Percentiles rank a stretch among this genome's conserved stretches.
Evolutionary conservation across 2,329 filamentous ascomycete genomes (phyloP).

Genomic region (Fusarium robinianum): DNA sequence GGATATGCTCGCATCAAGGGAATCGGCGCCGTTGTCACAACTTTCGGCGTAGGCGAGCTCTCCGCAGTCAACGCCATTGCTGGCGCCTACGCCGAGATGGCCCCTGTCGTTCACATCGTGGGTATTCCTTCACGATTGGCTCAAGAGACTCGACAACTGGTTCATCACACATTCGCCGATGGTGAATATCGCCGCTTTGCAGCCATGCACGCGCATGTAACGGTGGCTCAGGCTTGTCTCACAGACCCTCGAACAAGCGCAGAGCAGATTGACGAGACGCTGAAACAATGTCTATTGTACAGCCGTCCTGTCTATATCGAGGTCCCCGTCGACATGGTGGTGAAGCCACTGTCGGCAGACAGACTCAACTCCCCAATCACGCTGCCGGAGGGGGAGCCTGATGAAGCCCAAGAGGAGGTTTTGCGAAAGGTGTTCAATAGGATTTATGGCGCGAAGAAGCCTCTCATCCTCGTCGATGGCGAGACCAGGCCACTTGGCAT

Average conservation of each 20-base stretch:
- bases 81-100: conserved; percentile 60
- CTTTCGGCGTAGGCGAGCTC: conserved; percentile 62
- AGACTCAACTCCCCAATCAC: conserved; percentile 8
- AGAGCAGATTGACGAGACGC: conserved; percentile 54
- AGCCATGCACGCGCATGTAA: conserved; percentile 54
- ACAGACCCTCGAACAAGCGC: conserved; percentile 51
- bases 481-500: conserved; percentile 50
- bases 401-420: conserved; percentile 34
- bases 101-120: conserved; percentile 54
- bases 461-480: conserved; percentile 58
- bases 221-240: conserved; percentile 51
- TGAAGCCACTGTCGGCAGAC: conserved; percentile 39
- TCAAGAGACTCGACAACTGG: conserved; percentile 48
- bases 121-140: conserved; percentile 48
- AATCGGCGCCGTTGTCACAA: conserved; percentile 56
- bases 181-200: conserved; percentile 57
- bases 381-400: conserved; percentile 26
- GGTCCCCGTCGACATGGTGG: conserved; percentile 58
- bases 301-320: conserved; percentile 62
- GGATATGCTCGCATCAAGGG: conserved; percentile 61
- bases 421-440: conserved; percentile 45
- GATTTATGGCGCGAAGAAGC: conserved; percentile 52
- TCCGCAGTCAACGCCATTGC: conserved; percentile 64
- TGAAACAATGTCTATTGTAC: conserved; percentile 55
- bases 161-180: conserved; percentile 62